Evolutionary conservation across 768 basidiomycete species (phyloP).

Genomic region (Lactarius deliciosus): DNA sequence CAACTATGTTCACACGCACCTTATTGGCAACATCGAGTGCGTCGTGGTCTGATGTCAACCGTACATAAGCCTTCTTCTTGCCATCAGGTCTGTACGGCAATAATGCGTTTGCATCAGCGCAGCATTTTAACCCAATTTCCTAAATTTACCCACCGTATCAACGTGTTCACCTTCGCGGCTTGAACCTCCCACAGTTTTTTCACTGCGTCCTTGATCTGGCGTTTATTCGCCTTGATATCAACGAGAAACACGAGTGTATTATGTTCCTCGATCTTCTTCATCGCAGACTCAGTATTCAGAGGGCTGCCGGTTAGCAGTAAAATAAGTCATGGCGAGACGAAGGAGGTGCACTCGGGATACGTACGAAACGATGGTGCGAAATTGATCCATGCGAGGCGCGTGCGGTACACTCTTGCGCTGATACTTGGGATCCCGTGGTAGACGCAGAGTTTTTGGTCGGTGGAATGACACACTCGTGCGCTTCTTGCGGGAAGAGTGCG

Average conservation of each 20-base stretch:
- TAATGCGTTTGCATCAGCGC: not conserved
- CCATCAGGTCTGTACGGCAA: slow-evolving; percentile 75
- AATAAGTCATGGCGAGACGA: not conserved
- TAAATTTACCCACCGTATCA: slow-evolving; percentile 73
- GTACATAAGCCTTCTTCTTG: slow-evolving; percentile 99
- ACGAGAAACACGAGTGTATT: slow-evolving; percentile 99
- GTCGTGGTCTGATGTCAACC: slow-evolving; percentile 93
- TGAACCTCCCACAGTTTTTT: slow-evolving; percentile 99
- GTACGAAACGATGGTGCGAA: slow-evolving; percentile 88
- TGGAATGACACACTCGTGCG: slow-evolving; percentile 90
- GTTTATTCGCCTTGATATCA: slow-evolving; percentile 93
- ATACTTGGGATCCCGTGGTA: slow-evolving; percentile 85
- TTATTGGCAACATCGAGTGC: slow-evolving; percentile 98
- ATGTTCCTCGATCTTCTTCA: slow-evolving; percentile 99
- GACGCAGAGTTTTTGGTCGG: slow-evolving; percentile 90
- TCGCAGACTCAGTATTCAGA: slow-evolving; percentile 93
- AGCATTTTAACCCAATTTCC: not conserved
- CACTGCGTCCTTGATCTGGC: slow-evolving; percentile 98
- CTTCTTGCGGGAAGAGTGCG: slow-evolving; percentile 74
- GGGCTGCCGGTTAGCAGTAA: slow-evolving; percentile 46
- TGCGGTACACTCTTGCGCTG: slow-evolving; percentile 94
- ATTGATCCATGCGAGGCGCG: slow-evolving; percentile 94
- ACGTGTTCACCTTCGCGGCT: slow-evolving; percentile 95
- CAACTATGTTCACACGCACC: slow-evolving; percentile 44
- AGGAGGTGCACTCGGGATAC: slow-evolving; percentile 35